phyloP scores from a whole-genome alignment of 345 rosid species.

The Arabidopsis suecica region DNA sequence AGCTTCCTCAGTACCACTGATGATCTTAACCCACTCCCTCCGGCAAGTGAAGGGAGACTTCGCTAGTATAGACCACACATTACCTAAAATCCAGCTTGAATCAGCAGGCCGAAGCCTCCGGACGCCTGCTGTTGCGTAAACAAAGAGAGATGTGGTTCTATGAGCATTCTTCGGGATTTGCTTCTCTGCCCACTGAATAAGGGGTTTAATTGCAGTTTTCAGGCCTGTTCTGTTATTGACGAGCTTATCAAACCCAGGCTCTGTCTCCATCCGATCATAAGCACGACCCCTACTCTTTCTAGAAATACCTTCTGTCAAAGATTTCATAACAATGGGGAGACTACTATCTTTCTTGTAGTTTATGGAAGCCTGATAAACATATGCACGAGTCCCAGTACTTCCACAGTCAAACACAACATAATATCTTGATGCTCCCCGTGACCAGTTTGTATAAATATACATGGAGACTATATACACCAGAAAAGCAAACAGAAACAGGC shows the following conservation, averaged over 20 bases:
- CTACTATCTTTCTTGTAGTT: constrained; percentile 62
- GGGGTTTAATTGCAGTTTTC: constrained; percentile 81
- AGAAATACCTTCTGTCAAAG: constrained; percentile 72
- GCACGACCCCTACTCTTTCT: constrained; percentile 87
- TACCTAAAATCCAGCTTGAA: constrained; percentile 91
- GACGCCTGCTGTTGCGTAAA: constrained; percentile 97
- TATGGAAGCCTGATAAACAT: constrained; percentile 76
- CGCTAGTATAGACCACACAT: constrained; percentile 81
- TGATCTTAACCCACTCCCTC: constrained; percentile 82
- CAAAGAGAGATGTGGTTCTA: constrained; percentile 78
- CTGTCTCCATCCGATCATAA: constrained; percentile 97
- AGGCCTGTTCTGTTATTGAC: constrained; percentile 79
- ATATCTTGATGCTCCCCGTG: constrained; percentile 72
- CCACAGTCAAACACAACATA: constrained; percentile 98
- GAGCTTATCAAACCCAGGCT: constrained; percentile 90
- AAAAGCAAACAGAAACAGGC: constrained; percentile 62
- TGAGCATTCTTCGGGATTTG: constrained; percentile 87
- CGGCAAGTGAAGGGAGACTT: constrained; percentile 73
- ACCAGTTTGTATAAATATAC: constrained; percentile 76
- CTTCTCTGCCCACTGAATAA: constrained; percentile 85
- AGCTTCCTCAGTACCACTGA: constrained; percentile 95
- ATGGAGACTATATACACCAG: constrained; percentile 60
- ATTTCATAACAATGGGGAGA: constrained; percentile 71
- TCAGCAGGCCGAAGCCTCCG: constrained; percentile 80
- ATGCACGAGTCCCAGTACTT: constrained; percentile 96